Percentiles rank a stretch among this genome's conserved stretches.
phyloP scores from a whole-genome alignment of 306 rosid genomes.

The Clitoria ternatea region DNA sequence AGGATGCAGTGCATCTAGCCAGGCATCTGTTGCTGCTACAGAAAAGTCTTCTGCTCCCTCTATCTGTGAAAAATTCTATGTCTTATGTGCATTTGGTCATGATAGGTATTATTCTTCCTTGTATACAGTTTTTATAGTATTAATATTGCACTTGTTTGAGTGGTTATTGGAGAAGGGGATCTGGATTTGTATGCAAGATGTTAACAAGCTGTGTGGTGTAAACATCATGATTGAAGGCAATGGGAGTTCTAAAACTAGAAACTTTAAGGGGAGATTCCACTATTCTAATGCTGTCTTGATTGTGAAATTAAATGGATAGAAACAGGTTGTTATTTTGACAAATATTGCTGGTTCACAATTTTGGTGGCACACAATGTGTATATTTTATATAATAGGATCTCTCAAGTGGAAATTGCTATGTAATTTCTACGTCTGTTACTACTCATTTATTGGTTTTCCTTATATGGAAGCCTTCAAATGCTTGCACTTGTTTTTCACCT shows the following conservation, averaged over 20 bases:
- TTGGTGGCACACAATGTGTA: background rate
- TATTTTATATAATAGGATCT: background rate
- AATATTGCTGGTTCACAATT: conserved; percentile 11
- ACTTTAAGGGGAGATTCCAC: background rate
- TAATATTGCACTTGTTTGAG: conserved; percentile 4
- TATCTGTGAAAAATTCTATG: conserved; percentile 60
- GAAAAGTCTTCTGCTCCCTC: conserved; percentile 51
- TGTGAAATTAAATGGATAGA: background rate
- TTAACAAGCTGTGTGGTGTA: background rate
- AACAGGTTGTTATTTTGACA: background rate
- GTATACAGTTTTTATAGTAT: background rate
- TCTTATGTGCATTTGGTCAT: conserved; percentile 73
- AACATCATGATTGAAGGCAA: background rate
- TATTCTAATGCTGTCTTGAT: background rate
- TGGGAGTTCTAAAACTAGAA: background rate
- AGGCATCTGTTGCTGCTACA: conserved; percentile 42
- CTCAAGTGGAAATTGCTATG: background rate
- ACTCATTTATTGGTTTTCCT: background rate
- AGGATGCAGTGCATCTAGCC: conserved; percentile 50
- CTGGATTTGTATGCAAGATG: background rate
- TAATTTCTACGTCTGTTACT: background rate
- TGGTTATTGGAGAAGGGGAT: conserved; percentile 4
- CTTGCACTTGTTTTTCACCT: background rate
- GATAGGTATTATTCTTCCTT: conserved; percentile 58
- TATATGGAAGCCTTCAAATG: conserved; percentile 1